A percentile compares a stretch with the other conserved stretches of the same genome.
Evolutionary conservation across 2,329 filamentous ascomycete genomes (phyloP).

Genomic region (Colletotrichum tanaceti): DNA sequence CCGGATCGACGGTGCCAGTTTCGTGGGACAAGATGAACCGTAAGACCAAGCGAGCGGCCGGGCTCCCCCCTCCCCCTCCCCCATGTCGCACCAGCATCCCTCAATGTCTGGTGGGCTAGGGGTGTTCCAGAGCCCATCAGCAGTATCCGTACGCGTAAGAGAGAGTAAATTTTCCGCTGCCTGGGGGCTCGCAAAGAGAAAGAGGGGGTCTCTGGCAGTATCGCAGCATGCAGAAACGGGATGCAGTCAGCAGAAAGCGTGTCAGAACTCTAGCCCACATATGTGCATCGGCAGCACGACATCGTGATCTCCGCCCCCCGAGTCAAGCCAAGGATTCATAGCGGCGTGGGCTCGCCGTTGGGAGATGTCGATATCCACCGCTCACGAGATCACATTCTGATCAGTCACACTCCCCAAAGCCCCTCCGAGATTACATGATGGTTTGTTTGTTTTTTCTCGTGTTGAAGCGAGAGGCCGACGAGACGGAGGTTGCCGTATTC

Average conservation of each 20-base stretch:
- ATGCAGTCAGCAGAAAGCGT: background rate
- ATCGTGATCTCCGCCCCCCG: slow-evolving; percentile 36
- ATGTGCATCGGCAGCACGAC: slow-evolving; percentile 36
- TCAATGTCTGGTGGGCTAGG: slow-evolving; percentile 15
- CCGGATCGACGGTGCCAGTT: slow-evolving; percentile 36
- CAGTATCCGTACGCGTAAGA: background rate
- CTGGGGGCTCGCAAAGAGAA: background rate
- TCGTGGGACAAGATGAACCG: slow-evolving; percentile 30
- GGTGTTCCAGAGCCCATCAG: background rate
- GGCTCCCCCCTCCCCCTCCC: slow-evolving; percentile 1
- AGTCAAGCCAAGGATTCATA: slow-evolving; percentile 27
- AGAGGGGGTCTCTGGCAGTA: background rate
- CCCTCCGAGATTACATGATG: slow-evolving; percentile 5
- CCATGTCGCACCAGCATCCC: slow-evolving; percentile 19
- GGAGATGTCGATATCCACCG: slow-evolving; percentile 17
- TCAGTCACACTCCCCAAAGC: background rate
- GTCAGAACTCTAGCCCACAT: slow-evolving; percentile 30
- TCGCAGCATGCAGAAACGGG: slow-evolving; percentile 9
- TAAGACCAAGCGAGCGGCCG: background rate
- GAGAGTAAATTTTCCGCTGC: slow-evolving; percentile 19
- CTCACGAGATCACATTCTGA: slow-evolving; percentile 22
- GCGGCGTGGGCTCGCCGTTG: slow-evolving; percentile 3
- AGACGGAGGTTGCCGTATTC: background rate
- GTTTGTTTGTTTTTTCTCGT: background rate
- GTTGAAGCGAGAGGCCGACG: background rate